phyloP scores from a whole-genome alignment of 2,329 filamentous ascomycete genomes.

The Rhynchosporium graminicola region DNA sequence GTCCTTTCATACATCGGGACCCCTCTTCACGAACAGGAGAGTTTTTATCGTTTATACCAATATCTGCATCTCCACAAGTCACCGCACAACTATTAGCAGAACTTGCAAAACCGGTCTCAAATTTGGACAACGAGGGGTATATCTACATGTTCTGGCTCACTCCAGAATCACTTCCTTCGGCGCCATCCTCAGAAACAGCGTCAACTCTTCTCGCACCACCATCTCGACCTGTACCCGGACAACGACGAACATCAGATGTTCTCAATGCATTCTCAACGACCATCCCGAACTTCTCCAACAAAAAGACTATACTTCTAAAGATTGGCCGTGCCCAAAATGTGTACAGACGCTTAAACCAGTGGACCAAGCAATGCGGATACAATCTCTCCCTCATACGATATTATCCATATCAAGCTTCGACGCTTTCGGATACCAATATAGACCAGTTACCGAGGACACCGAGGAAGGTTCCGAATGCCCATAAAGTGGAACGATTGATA shows the following conservation, averaged over 20 bases:
- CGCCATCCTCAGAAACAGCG: slow-evolving; percentile 59
- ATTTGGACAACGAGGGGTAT: slow-evolving; percentile 79
- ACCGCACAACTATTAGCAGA: slow-evolving; percentile 74
- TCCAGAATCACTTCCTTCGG: slow-evolving; percentile 56
- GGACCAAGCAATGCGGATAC: slow-evolving; percentile 90
- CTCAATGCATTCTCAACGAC: slow-evolving; percentile 51
- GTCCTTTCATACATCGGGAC: slow-evolving; percentile 35
- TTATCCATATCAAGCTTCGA: slow-evolving; percentile 71
- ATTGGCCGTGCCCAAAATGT: slow-evolving; percentile 77
- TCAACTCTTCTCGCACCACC: slow-evolving; percentile 59
- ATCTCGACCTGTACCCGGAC: slow-evolving; percentile 40
- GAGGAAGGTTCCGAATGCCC: slow-evolving; percentile 79
- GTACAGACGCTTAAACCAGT: slow-evolving; percentile 86
- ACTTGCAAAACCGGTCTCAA: slow-evolving; percentile 72
- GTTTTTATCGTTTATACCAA: slow-evolving; percentile 69
- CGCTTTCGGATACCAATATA: slow-evolving; percentile 23
- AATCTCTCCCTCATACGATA: slow-evolving; percentile 84
- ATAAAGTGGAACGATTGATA: slow-evolving; percentile 85
- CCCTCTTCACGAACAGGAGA: slow-evolving; percentile 43
- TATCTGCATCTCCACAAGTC: slow-evolving; percentile 64
- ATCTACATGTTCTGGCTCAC: slow-evolving; percentile 99
- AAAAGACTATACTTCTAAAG: slow-evolving; percentile 67
- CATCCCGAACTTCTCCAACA: slow-evolving; percentile 35
- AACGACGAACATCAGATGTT: slow-evolving; percentile 55
- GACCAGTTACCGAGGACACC: slow-evolving; percentile 44